phyloP scores from a whole-genome alignment of 768 basidiomycete species.

The Lanmaoa rubissima region DNA sequence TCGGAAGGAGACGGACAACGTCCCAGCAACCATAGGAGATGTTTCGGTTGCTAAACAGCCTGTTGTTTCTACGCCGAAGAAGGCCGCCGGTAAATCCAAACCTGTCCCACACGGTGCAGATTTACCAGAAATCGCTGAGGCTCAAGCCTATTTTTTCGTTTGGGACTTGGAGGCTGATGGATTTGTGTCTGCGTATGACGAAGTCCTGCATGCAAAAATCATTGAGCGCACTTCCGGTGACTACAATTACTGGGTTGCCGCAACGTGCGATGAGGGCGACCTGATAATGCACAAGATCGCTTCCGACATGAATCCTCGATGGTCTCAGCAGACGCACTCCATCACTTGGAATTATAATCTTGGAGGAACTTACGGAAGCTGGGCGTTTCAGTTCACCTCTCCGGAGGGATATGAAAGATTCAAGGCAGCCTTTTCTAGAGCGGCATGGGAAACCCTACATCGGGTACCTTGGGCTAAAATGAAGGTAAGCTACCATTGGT shows the following conservation, averaged over 20 bases:
- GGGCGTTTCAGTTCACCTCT: constrained; percentile 73
- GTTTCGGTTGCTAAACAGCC: constrained; percentile 9
- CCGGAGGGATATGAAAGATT: constrained; percentile 58
- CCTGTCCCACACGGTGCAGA: constrained; percentile 17
- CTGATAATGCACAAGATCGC: constrained; percentile 61
- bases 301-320: constrained; percentile 70
- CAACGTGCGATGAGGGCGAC: constrained; percentile 48
- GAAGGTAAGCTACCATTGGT: constrained; percentile 49
- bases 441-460: constrained; percentile 81
- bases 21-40: constrained; percentile 1
- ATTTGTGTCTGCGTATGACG: constrained; percentile 48
- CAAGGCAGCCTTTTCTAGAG: constrained; percentile 61
- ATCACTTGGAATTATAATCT: constrained; percentile 86
- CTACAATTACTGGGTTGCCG: constrained; percentile 61
- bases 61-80: constrained; percentile 14
- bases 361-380: constrained; percentile 63
- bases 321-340: constrained; percentile 59
- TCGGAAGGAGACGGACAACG: constrained; percentile 8
- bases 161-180: constrained; percentile 54
- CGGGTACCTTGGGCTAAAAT: constrained; percentile 73
- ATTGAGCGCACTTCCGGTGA: constrained; percentile 40
- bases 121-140: constrained; percentile 33
- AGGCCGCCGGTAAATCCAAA: constrained; percentile 13
- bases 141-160: constrained; percentile 56
- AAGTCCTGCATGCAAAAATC: constrained; percentile 54